phyloP scores from a whole-genome alignment of 2,329 filamentous ascomycete species.

The Hypomyces perniciosus region DNA sequence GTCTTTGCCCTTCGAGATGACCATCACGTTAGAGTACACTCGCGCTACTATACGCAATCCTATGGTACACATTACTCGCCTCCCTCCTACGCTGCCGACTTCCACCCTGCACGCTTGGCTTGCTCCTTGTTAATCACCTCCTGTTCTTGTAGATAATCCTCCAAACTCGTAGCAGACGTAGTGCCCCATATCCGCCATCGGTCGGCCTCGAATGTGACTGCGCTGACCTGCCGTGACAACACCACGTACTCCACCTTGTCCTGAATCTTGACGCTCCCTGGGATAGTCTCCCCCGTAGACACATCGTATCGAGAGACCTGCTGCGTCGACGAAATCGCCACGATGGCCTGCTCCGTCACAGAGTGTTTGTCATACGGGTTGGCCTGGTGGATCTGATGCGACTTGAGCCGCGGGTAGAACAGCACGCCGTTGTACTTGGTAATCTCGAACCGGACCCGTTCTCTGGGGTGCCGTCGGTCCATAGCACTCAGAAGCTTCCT shows the following conservation, averaged over 20 bases:
- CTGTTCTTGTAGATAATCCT: constrained; percentile 33
- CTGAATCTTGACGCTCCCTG: constrained; percentile 44
- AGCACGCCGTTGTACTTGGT: constrained; percentile 40
- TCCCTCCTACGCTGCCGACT: constrained; percentile 11
- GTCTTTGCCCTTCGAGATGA: too few species aligned
- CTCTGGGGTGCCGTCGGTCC: constrained; percentile 40
- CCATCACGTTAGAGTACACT: too few species aligned
- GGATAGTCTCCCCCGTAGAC: constrained; percentile 33
- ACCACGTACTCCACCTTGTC: constrained; percentile 60
- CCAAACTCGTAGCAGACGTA: constrained; percentile 45
- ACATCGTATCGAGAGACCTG: constrained; percentile 38
- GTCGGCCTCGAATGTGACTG: constrained; percentile 39
- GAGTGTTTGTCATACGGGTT: constrained; percentile 35
- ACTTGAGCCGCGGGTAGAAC: constrained; percentile 45
- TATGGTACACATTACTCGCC: too few species aligned
- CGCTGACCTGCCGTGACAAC: constrained; percentile 44
- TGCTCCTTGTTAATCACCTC: constrained; percentile 29
- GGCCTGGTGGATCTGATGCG: constrained; percentile 46
- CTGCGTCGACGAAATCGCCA: constrained; percentile 54
- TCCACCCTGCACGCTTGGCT: constrained; percentile 28
- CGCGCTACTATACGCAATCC: too few species aligned
- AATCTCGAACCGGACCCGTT: constrained; percentile 49
- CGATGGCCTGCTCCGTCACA: constrained; percentile 48
- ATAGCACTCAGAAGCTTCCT: constrained; percentile 48
- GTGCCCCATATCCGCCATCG: constrained; percentile 64